A percentile compares a stretch with the other conserved stretches of the same genome.
Evolutionary conservation across 2,329 filamentous ascomycete species (phyloP).

Genomic region (Microsporum audouinii): DNA sequence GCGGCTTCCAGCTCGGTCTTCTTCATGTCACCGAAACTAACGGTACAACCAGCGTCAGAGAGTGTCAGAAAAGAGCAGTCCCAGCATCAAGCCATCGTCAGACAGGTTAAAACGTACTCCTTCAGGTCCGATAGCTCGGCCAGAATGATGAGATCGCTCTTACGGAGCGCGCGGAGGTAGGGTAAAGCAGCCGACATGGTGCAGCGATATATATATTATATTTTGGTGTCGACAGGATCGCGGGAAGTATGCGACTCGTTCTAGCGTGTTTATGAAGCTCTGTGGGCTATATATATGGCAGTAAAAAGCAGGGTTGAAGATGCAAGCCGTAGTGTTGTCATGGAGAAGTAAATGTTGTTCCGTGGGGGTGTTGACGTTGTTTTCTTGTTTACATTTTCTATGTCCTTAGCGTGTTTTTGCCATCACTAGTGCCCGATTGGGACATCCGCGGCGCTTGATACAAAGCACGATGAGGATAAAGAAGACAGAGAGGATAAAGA

Average conservation of each 20-base stretch:
- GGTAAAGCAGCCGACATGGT: conserved; percentile 55
- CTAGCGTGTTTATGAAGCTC: not conserved
- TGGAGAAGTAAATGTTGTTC: not conserved
- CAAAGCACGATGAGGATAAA: not conserved
- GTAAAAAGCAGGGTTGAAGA: conserved; percentile 12
- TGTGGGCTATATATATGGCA: conserved; percentile 7
- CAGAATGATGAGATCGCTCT: conserved; percentile 64
- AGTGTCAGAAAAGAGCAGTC: conserved; percentile 6
- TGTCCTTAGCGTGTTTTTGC: conserved; percentile 16
- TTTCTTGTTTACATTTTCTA: conserved; percentile 24
- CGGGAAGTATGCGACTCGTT: conserved; percentile 38
- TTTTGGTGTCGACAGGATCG: conserved; percentile 29
- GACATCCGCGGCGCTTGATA: not conserved
- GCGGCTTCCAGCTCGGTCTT: conserved; percentile 69
- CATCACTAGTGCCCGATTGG: conserved; percentile 6
- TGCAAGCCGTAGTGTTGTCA: conserved; percentile 7
- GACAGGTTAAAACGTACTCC: conserved; percentile 47
- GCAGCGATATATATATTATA: conserved; percentile 8
- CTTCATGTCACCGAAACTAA: conserved; percentile 57
- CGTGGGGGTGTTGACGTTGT: not conserved
- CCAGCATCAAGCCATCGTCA: conserved; percentile 1
- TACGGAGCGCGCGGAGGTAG: conserved; percentile 73
- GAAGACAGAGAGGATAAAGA: not conserved
- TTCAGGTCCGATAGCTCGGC: conserved; percentile 59
- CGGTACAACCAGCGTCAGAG: conserved; percentile 10